Percentiles rank a stretch among this genome's conserved stretches.
Conservation (phyloP, 1,284 basidiomycete genomes). For the Schizophyllum amplum region DNA sequence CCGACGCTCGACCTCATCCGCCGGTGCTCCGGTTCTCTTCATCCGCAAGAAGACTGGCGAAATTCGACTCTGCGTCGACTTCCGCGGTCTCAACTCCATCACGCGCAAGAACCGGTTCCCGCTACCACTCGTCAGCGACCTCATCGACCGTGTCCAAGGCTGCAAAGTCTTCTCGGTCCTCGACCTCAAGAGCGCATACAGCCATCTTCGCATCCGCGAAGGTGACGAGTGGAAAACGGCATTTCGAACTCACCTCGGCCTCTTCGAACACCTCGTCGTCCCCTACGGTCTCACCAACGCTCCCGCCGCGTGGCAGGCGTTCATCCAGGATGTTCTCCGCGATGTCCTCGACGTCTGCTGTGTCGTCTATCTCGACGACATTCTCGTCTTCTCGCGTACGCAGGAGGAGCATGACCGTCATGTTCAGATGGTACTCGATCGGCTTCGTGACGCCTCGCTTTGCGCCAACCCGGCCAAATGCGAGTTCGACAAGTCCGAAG, state of each 20-base stretch:
- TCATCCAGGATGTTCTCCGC: background rate
- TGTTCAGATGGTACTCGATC: conserved; percentile 15
- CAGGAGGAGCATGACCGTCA: conserved; percentile 10
- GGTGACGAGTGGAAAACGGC: conserved; percentile 17
- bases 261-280: conserved; percentile 3
- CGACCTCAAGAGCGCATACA: background rate
- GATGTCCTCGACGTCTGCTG: background rate
- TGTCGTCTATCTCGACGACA: background rate
- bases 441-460: conserved; percentile 17
- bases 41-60: background rate
- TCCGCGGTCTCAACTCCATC: conserved; percentile 1
- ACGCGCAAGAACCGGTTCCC: conserved; percentile 2
- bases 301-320: no score
- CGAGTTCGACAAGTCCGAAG: conserved; percentile 8
- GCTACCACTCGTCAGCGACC: background rate
- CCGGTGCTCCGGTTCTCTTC: conserved; percentile 1
- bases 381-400: background rate
- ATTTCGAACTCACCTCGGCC: background rate
- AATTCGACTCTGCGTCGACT: conserved; percentile 4
- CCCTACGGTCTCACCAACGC: conserved; percentile 2
- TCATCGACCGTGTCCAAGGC: background rate
- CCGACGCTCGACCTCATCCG: background rate
- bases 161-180: background rate
- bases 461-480: conserved; percentile 5
- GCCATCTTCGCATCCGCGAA: conserved; percentile 1